phyloP scores from a whole-genome alignment of 2,329 filamentous ascomycete species.

The Dryadomyces quercus-mongolicae region DNA sequence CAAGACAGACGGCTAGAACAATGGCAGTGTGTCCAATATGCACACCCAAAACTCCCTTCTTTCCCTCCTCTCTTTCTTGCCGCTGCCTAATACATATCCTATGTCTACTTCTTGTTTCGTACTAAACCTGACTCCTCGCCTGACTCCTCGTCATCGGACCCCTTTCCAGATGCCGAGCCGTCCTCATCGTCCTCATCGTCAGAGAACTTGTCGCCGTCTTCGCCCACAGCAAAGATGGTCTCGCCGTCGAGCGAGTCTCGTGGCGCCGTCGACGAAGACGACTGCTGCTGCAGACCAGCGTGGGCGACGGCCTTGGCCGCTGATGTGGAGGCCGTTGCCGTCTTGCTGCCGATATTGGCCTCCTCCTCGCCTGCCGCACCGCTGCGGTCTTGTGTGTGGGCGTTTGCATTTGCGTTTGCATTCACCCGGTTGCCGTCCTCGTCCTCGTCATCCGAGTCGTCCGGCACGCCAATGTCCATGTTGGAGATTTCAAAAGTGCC shows the following conservation, averaged over 20 bases:
- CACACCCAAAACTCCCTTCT: not conserved
- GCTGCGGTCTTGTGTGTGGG: conserved; percentile 11
- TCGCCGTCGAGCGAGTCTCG: conserved; percentile 64
- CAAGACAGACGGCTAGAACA: not conserved
- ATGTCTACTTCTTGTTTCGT: conserved; percentile 27
- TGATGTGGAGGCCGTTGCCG: conserved; percentile 8
- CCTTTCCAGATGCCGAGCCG: conserved; percentile 27
- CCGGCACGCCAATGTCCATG: conserved; percentile 73
- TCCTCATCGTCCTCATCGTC: conserved; percentile 79
- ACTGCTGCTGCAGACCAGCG: conserved; percentile 3
- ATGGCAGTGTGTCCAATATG: not conserved
- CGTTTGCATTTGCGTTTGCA: not conserved
- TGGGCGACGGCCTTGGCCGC: conserved; percentile 12
- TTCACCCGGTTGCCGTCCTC: conserved; percentile 46
- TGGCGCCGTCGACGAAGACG: conserved; percentile 23
- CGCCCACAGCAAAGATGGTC: conserved; percentile 90
- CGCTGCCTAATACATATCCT: conserved; percentile 9
- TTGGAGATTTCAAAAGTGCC: conserved; percentile 90
- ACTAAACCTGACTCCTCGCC: conserved; percentile 49
- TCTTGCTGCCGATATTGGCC: conserved; percentile 6
- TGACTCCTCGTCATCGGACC: conserved; percentile 30
- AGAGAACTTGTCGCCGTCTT: conserved; percentile 71
- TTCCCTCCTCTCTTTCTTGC: not conserved
- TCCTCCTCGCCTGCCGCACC: conserved; percentile 25
- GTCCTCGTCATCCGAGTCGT: conserved; percentile 48